Conservation (phyloP, 441 rosid genomes). For the Croton setiger region DNA sequence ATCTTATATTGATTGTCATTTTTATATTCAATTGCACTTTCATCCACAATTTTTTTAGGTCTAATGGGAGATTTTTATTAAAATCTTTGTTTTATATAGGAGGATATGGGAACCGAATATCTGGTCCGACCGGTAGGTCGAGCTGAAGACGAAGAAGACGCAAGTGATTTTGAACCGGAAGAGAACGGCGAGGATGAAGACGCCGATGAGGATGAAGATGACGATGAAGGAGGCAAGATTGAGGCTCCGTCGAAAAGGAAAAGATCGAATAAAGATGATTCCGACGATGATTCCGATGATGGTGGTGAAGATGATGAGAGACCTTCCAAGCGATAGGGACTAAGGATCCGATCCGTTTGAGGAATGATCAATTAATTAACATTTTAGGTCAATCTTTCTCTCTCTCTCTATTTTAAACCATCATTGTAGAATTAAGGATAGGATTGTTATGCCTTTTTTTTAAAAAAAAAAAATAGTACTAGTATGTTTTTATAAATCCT, state of each 20-base stretch:
- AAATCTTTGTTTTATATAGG: constrained; percentile 25
- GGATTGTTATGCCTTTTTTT: constrained; percentile 4
- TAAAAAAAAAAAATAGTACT: too few species aligned
- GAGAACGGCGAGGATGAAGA: constrained; percentile 66
- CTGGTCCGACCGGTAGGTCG: constrained; percentile 67
- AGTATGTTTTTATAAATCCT: constrained; percentile 11
- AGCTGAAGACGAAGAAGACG: constrained; percentile 82
- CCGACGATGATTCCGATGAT: constrained; percentile 57
- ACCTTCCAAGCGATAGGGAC: constrained; percentile 68
- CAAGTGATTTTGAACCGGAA: constrained; percentile 77
- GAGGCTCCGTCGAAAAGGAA: constrained; percentile 73
- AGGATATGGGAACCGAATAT: constrained; percentile 84
- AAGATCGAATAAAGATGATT: constrained; percentile 50
- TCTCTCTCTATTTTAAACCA: constrained; percentile 21
- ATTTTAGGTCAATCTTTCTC: constrained; percentile 48
- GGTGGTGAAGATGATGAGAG: constrained; percentile 73
- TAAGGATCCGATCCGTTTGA: constrained; percentile 23
- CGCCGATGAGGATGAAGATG: constrained; percentile 41
- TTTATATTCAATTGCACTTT: too few species aligned
- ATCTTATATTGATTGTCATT: not conserved
- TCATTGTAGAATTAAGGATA: constrained; percentile 31
- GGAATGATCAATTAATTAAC: constrained; percentile 30
- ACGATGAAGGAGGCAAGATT: constrained; percentile 53
- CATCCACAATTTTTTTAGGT: too few species aligned
- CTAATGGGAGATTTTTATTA: too few species aligned